These are phyloP conservation scores for Dillenia turbinata DNA, from an alignment of 164 flowering plant species.

Conservation along the genomic window DNA sequence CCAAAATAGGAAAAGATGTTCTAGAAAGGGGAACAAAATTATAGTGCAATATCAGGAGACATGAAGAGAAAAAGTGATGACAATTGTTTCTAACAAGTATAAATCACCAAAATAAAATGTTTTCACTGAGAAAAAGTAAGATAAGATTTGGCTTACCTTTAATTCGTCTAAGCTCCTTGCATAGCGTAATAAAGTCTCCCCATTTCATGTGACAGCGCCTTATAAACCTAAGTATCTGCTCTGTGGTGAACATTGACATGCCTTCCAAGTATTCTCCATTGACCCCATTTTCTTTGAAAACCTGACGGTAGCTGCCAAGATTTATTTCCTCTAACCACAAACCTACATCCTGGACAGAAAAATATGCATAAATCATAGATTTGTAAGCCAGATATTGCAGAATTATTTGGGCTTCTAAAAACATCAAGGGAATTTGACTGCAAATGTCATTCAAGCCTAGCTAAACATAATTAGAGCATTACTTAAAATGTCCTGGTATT, in stretches of 20 bases:
- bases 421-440: too few species aligned
- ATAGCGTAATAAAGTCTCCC: constrained; percentile 98
- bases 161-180: constrained; percentile 95
- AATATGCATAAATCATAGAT: not conserved
- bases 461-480: not conserved
- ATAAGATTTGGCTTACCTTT: constrained; percentile 37
- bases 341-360: constrained; percentile 76
- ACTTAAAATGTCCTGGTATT: not conserved
- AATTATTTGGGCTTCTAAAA: too few species aligned
- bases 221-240: constrained; percentile 91
- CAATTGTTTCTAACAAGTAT: too few species aligned
- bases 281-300: constrained; percentile 82
- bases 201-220: constrained; percentile 98
- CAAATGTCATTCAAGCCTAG: too few species aligned
- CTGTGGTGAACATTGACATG: constrained; percentile 95
- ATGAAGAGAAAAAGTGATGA: too few species aligned
- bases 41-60: too few species aligned
- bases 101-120: too few species aligned
- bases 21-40: too few species aligned
- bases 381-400: too few species aligned
- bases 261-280: constrained; percentile 95
- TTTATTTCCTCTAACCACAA: constrained; percentile 96
- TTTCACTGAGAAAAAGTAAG: too few species aligned
- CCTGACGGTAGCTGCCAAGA: constrained; percentile 78
- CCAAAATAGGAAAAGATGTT: too few species aligned